phyloP scores from a whole-genome alignment of 2,329 filamentous ascomycete species.

The Nothopassalora personata region DNA sequence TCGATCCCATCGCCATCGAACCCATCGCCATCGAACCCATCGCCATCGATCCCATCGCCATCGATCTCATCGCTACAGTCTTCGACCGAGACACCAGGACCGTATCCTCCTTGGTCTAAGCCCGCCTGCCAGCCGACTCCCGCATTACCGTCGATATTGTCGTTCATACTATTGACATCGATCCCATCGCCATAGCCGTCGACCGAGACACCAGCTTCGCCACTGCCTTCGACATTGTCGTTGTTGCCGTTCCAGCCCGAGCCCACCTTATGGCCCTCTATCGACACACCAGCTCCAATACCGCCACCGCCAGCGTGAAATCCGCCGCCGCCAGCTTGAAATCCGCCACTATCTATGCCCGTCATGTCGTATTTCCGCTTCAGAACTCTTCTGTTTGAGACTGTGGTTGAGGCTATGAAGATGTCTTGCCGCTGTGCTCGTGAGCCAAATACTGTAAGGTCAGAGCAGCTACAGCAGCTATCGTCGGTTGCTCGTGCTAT shows the following conservation, averaged over 20 bases:
- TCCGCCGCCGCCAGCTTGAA: neutral
- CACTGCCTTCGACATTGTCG: slow-evolving; percentile 3
- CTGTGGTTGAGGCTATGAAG: neutral
- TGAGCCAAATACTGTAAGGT: neutral
- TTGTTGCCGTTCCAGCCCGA: neutral
- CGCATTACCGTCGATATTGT: neutral
- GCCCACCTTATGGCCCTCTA: neutral
- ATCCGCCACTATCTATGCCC: neutral
- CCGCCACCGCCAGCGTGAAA: neutral
- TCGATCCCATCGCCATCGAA: slow-evolving; percentile 4
- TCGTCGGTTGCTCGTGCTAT: neutral
- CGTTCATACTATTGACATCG: neutral
- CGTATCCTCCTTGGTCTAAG: neutral
- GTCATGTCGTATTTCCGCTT: neutral
- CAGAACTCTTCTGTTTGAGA: neutral
- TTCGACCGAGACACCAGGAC: neutral
- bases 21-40: too few relatives aligned
- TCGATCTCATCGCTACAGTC: slow-evolving; percentile 1
- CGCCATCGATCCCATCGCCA: slow-evolving; percentile 2
- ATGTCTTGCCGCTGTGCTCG: neutral
- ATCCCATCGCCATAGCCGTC: slow-evolving; percentile 1
- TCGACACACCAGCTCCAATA: neutral
- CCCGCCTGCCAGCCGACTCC: neutral
- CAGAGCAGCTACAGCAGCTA: neutral
- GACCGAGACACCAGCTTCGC: neutral